Conservation (phyloP, 371 early-diverging fungal species). For the Dinochytrium kinnereticum region DNA sequence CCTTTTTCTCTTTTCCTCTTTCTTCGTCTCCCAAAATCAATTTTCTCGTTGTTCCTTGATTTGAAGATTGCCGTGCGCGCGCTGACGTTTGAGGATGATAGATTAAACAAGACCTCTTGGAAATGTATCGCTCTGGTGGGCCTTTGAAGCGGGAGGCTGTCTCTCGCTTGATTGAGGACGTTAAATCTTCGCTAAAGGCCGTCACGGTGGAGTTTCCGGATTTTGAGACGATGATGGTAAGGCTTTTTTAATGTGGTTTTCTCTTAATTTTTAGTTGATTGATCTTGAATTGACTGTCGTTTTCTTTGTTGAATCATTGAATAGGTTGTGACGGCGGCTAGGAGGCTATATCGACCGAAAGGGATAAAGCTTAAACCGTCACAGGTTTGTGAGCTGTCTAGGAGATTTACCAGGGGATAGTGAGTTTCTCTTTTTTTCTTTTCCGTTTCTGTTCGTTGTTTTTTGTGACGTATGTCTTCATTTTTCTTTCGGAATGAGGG, state of each 20-base stretch:
- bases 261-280: neutral
- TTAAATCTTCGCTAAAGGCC: conserved; percentile 75
- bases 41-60: neutral
- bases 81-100: neutral
- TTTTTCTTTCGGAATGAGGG: too few species aligned
- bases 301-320: too few species aligned
- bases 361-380: conserved; percentile 78
- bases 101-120: conserved; percentile 68
- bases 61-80: neutral
- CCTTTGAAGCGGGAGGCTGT: conserved; percentile 80
- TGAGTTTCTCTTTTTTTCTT: conserved; percentile 2
- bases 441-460: too few species aligned
- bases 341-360: conserved; percentile 86
- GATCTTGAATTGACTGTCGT: too few species aligned
- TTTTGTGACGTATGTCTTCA: too few species aligned
- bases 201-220: conserved; percentile 95
- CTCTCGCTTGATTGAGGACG: conserved; percentile 70
- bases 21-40: neutral
- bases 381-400: conserved; percentile 84
- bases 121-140: conserved; percentile 81
- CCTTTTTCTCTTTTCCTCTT: too few species aligned
- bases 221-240: conserved; percentile 85
- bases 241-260: neutral
- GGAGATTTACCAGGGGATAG: conserved; percentile 71
- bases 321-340: conserved; percentile 87